Evolutionary conservation across 2,329 filamentous ascomycete genomes (phyloP).

Genomic region (Clonostachys byssicola): DNA sequence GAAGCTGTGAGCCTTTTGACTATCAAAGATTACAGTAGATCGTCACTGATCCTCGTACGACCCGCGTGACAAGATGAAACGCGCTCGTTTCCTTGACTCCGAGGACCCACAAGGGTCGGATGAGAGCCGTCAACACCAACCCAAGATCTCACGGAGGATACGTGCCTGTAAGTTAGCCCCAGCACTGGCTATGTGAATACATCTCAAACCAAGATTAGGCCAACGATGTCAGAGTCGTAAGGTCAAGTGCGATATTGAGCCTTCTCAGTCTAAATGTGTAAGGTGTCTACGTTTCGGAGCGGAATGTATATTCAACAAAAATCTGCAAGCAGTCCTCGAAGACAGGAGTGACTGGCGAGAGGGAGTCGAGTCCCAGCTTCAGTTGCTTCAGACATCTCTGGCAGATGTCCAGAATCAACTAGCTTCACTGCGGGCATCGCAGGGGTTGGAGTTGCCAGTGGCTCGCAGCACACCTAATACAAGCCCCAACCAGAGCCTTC

Average conservation of each 20-base stretch:
- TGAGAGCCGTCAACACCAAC: constrained; percentile 7
- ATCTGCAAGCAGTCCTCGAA: constrained; percentile 49
- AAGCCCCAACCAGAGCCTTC: constrained; percentile 44
- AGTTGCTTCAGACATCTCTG: constrained; percentile 15
- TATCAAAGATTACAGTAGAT: no score
- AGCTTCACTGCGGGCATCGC: constrained; percentile 4
- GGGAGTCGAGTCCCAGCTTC: constrained; percentile 17
- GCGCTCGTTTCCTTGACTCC: no score
- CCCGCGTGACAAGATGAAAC: no score
- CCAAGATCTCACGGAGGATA: constrained; percentile 24
- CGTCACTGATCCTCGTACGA: no score
- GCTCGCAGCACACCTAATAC: background rate
- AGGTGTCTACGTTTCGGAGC: constrained; percentile 44
- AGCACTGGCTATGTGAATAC: background rate
- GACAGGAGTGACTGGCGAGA: constrained; percentile 42
- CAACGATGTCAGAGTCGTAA: constrained; percentile 48
- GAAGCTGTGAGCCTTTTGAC: no score
- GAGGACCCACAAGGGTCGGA: background rate
- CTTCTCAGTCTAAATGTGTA: constrained; percentile 36
- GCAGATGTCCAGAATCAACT: constrained; percentile 15
- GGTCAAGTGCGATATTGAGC: constrained; percentile 47
- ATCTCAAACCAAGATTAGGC: constrained; percentile 9
- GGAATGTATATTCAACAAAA: constrained; percentile 49
- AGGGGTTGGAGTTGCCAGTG: background rate
- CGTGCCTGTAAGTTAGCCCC: constrained; percentile 17